Evolutionary conservation across 2,329 filamentous ascomycete species (phyloP), one percentile per base, ranked within the genome.

Genomic region (Nothomitra cinnamomea): DNA sequence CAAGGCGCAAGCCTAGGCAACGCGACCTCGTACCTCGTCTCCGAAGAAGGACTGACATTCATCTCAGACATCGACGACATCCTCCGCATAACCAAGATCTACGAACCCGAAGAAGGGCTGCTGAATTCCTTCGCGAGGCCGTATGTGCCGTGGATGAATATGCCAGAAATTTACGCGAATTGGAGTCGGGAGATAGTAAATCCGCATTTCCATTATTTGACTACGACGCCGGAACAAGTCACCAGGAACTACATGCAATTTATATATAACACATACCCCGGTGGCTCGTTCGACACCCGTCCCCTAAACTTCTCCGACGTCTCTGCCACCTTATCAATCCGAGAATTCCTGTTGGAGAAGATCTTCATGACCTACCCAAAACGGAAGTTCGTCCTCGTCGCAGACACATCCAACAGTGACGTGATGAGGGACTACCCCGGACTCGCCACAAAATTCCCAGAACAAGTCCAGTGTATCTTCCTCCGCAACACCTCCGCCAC

Each of bases 41-140:
- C 85, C 0, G 70, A 78, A 0, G 70, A 73, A 13, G 85, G 85
- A 17, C 67, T 87, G 21, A 88, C 85, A 1, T 72, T 89, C 56
- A 70, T 89, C 59, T 85, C 80, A 1, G 85, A 89, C 61, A 85
- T 89, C 57, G 85, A 88, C 59, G 85, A 89, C 61, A 87, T 87
- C 55, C 74, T 88, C 0, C 79, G 85, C n/a, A 69, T 88, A 1
- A 89, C 85, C 54, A 85, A 87, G 66, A 89, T 89, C 63, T 89
- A 86, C 64, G 66, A 84, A 49, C 85, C 85, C 0, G 78, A 80
- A 58, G 76, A 88, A 62, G 85, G 85, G 3, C 70, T 89, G 0
- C 70, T 88, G 10, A 89, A 89, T 67, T 81, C 83, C 0, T 88
- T 89, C 61, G 84, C 84, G 0, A 75, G 78, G 2, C 72, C 81